Conservation (phyloP, 108 stramenopile genomes). For the Phaeodactylum tricornutum region DNA sequence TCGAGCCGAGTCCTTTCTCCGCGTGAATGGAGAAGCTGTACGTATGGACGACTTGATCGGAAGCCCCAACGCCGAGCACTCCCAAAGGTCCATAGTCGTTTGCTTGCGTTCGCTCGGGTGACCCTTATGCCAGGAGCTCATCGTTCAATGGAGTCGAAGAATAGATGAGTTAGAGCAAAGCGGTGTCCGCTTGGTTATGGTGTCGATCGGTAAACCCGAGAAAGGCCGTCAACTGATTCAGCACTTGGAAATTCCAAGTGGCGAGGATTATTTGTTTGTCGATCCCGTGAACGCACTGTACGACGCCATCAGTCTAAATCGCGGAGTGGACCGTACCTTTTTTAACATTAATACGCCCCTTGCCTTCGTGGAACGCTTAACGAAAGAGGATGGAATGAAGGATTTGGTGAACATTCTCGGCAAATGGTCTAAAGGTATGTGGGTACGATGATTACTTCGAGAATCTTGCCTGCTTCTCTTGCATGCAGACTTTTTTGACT, state of each 20-base stretch:
- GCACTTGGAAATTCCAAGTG: slow-evolving; percentile 37
- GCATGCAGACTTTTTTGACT: neutral
- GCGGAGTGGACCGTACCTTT: slow-evolving; percentile 50
- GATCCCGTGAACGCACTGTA: slow-evolving; percentile 57
- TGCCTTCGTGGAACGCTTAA: slow-evolving; percentile 45
- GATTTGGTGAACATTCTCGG: slow-evolving; percentile 46
- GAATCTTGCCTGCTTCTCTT: too few species aligned
- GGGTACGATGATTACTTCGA: neutral
- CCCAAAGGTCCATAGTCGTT: slow-evolving; percentile 50
- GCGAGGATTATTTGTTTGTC: slow-evolving; percentile 42
- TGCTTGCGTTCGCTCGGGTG: slow-evolving; percentile 62
- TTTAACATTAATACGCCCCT: slow-evolving; percentile 48
- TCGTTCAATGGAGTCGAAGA: slow-evolving; percentile 49
- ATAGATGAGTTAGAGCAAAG: slow-evolving; percentile 40
- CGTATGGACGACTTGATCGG: slow-evolving; percentile 21
- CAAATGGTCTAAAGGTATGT: slow-evolving; percentile 58
- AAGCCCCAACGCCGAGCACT: slow-evolving; percentile 13
- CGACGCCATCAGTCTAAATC: slow-evolving; percentile 37
- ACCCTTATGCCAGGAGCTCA: slow-evolving; percentile 81
- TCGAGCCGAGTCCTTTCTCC: slow-evolving; percentile 15
- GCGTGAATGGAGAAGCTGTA: slow-evolving; percentile 20
- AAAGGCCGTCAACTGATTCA: slow-evolving; percentile 35
- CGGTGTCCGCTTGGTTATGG: slow-evolving; percentile 30
- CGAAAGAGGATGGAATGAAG: slow-evolving; percentile 18
- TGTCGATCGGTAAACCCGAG: slow-evolving; percentile 65